Evolutionary conservation across 345 rosid species (phyloP), one percentile per base, ranked within the genome.

Genomic region (Gossypium mustelinum): DNA sequence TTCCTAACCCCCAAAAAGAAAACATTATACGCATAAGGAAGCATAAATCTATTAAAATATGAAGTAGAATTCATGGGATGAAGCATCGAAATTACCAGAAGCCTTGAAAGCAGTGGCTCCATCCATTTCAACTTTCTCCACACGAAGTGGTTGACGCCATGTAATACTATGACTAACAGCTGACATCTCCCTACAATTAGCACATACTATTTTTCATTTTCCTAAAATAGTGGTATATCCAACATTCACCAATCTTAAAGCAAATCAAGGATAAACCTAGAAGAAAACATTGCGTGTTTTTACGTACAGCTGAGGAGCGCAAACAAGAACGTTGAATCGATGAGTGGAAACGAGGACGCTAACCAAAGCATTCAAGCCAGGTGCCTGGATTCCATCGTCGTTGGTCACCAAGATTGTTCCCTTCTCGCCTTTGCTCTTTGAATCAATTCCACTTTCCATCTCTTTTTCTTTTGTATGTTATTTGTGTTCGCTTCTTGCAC

Each of bases 341-440:
- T 80, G 64, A 77, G 90, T 73, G 66, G 98, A 79, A 89, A 90
- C 86, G 29, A 94, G 90, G 79, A 84, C 92, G 45, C 79, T 73
- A 72, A 92, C 96, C 3, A 92, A 87, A 18, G 94, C 76, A 2
- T 85, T 87, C 10, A 94, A 70, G 16, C 98, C 96, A 8, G 89
- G 85, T 1, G 92, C 97, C 80, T 92, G 93, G 51, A 92, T 92
- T 2, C 98, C 98, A 82, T 94, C 97, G 85, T 90, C 97, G 85
- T 92, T 94, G 41, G 94, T 92, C 72, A 94, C 75, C 90, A 94
- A 34, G 62, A 92, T 77, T 78, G 82, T 79, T 39, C 93, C 87
- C 11, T 50, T 45, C 12, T 45, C 48, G 48, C 48, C 81, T 20
- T 76, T 55, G 68, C 48, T 76, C 29, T 11, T 12, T 11, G 44